A percentile compares a stretch with the other conserved stretches of the same genome.
Conservation (phyloP, 768 basidiomycete genomes). For the Lepiota brunneoincarnata region DNA sequence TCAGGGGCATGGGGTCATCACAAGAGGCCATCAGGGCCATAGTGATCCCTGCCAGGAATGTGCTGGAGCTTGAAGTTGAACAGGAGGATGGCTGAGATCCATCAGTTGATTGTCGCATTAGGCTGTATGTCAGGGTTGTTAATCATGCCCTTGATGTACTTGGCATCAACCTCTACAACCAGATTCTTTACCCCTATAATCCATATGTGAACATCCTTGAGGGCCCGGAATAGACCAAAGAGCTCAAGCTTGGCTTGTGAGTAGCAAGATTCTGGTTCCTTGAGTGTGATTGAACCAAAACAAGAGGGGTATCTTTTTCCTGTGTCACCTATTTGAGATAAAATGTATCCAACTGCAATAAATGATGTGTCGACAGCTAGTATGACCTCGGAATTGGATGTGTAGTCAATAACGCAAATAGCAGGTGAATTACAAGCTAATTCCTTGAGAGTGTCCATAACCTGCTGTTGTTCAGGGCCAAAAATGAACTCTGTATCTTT, state of each 20-base stretch:
- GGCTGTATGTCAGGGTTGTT: constrained; percentile 29
- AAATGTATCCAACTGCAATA: constrained; percentile 15
- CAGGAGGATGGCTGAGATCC: constrained; percentile 21
- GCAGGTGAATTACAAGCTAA: constrained; percentile 8
- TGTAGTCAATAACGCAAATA: constrained; percentile 15
- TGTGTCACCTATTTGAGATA: constrained; percentile 13
- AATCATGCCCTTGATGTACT: constrained; percentile 31
- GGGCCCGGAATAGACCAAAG: constrained; percentile 24
- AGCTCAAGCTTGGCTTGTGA: constrained; percentile 36
- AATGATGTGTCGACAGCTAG: constrained; percentile 19
- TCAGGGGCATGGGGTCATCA: constrained; percentile 8
- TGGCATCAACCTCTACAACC: constrained; percentile 26
- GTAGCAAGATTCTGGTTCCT: constrained; percentile 20
- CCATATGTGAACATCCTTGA: constrained; percentile 18
- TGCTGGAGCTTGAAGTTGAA: constrained; percentile 29
- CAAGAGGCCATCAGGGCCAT: constrained; percentile 21
- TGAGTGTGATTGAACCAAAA: constrained; percentile 19
- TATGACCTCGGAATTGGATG: constrained; percentile 13
- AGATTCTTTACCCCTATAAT: constrained; percentile 22
- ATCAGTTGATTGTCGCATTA: constrained; percentile 26
- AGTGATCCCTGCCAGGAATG: constrained; percentile 15
- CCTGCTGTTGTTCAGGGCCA: background rate
- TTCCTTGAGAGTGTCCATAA: constrained; percentile 8
- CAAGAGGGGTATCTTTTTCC: constrained; percentile 11
- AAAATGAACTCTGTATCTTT: constrained; percentile 24